Conservation (phyloP, 1,284 basidiomycete species). For the Naganishia albida region DNA sequence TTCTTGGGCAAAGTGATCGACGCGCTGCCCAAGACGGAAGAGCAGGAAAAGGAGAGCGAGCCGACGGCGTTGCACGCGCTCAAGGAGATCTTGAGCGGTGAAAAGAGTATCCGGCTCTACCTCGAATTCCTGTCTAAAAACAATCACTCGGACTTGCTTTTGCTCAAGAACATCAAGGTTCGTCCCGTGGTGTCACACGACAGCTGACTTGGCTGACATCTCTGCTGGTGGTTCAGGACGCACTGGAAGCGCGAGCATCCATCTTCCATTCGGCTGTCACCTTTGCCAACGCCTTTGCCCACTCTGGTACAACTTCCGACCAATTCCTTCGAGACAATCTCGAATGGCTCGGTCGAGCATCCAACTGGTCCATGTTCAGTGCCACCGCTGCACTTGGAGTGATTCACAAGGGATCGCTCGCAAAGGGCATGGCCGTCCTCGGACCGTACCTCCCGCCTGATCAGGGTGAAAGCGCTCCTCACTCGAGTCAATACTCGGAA, state of each 20-base stretch:
- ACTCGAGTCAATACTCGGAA: conserved; percentile 70
- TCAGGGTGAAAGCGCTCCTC: conserved; percentile 62
- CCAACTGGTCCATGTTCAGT: conserved; percentile 97
- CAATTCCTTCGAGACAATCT: conserved; percentile 88
- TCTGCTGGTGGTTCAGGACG: conserved; percentile 62
- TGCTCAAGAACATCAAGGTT: conserved; percentile 88
- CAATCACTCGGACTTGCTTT: conserved; percentile 85
- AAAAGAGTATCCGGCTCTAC: conserved; percentile 85
- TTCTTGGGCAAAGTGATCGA: conserved; percentile 66
- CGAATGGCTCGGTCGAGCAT: conserved; percentile 88
- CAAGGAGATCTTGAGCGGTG: conserved; percentile 78
- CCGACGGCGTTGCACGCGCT: conserved; percentile 57
- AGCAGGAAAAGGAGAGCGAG: conserved; percentile 20
- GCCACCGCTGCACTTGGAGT: conserved; percentile 92
- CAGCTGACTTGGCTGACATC: background rate
- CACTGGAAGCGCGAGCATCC: conserved; percentile 87
- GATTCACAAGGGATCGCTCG: conserved; percentile 92
- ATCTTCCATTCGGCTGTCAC: conserved; percentile 95
- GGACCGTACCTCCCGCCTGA: conserved; percentile 84
- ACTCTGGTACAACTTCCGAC: conserved; percentile 92
- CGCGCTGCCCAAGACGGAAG: conserved; percentile 33
- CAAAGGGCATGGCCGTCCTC: conserved; percentile 86
- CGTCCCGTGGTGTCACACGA: conserved; percentile 13
- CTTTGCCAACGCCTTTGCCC: conserved; percentile 93
- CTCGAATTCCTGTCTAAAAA: conserved; percentile 91